These are phyloP conservation scores for Magnusiomyces suaveolens DNA, from an alignment of 1,139 yeast genomes.

Conservation along the genomic window DNA sequence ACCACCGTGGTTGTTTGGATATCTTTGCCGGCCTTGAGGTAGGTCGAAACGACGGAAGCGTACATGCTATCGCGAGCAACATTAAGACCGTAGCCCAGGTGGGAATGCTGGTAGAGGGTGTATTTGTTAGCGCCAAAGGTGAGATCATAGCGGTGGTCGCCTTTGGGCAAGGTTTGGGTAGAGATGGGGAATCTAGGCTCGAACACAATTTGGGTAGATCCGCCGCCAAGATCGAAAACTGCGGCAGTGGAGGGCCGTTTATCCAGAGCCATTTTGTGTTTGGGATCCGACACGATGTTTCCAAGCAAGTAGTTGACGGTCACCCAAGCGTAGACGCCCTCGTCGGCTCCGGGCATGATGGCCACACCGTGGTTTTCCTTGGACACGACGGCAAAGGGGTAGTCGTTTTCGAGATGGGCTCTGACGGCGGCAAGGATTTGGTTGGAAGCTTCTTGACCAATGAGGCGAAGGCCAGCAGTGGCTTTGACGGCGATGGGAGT, in stretches of 20 bases:
- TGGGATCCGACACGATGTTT: constrained; percentile 53
- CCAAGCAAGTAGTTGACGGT: constrained; percentile 82
- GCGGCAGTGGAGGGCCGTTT: constrained; percentile 61
- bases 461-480: constrained; percentile 79
- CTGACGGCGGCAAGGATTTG: constrained; percentile 64
- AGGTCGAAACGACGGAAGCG: constrained; percentile 25
- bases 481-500: constrained; percentile 92
- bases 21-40: constrained; percentile 12
- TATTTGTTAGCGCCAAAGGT: constrained; percentile 66
- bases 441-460: constrained; percentile 61
- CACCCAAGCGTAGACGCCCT: constrained; percentile 94
- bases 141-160: constrained; percentile 73
- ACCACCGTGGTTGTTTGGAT: constrained; percentile 14
- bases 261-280: constrained; percentile 37
- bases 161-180: constrained; percentile 56
- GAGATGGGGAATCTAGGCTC: constrained; percentile 54
- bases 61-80: constrained; percentile 81
- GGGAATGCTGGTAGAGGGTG: constrained; percentile 76
- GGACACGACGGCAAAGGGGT: constrained; percentile 71
- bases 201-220: constrained; percentile 92
- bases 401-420: constrained; percentile 55
- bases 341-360: constrained; percentile 89
- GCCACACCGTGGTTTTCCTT: constrained; percentile 60
- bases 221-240: constrained; percentile 90
- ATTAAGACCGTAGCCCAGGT: constrained; percentile 86